phyloP scores from a whole-genome alignment of 495 filamentous ascomycete species.

The Bacidia gigantensis region DNA sequence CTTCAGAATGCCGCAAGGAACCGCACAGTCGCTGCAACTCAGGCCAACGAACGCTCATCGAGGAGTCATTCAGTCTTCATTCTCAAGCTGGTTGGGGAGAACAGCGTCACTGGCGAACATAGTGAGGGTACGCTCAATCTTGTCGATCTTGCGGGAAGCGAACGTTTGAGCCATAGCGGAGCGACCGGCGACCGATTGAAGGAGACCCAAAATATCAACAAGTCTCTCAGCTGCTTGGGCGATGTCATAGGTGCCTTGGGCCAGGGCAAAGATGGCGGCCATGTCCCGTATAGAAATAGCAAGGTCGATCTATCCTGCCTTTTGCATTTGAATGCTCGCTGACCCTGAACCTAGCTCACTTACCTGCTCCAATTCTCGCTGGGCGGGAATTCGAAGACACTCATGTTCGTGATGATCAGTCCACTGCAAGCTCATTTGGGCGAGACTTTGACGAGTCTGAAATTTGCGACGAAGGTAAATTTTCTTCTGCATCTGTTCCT shows the following conservation, averaged over 20 bases:
- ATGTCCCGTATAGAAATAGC: constrained; percentile 89
- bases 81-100: constrained; percentile 71
- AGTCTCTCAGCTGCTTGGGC: constrained; percentile 76
- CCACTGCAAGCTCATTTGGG: constrained; percentile 80
- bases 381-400: constrained; percentile 88
- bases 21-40: constrained; percentile 84
- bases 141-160: constrained; percentile 88
- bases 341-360: constrained; percentile 47
- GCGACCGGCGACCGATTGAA: constrained; percentile 74
- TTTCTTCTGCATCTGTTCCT: constrained; percentile 1
- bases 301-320: constrained; percentile 46
- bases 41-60: constrained; percentile 88
- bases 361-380: constrained; percentile 92
- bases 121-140: constrained; percentile 92
- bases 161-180: constrained; percentile 72
- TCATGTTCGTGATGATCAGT: constrained; percentile 98
- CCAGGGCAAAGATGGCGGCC: constrained; percentile 68
- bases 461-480: constrained; percentile 82
- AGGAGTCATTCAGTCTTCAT: constrained; percentile 96
- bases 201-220: constrained; percentile 97
- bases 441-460: constrained; percentile 88
- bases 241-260: constrained; percentile 90
- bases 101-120: constrained; percentile 64
- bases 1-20: constrained; percentile 68
- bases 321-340: constrained; percentile 4